phyloP scores from a whole-genome alignment of 352 stramenopile genomes.

The Phytophthora pistaciae region DNA sequence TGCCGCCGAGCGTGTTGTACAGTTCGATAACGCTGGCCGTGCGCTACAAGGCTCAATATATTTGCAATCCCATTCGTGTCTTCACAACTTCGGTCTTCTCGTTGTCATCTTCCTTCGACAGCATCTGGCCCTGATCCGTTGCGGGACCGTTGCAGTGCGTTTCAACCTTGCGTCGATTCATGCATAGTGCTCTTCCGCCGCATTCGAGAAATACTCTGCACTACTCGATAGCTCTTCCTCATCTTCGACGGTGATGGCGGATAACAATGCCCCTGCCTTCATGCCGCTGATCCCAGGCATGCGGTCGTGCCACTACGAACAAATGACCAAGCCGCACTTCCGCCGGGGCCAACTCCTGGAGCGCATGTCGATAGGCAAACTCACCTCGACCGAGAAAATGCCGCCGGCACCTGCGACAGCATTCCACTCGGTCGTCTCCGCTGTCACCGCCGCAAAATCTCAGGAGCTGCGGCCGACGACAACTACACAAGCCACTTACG shows the following conservation, averaged over 20 bases:
- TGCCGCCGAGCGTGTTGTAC: slow-evolving; percentile 37
- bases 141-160: slow-evolving; percentile 31
- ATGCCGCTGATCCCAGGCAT: slow-evolving; percentile 65
- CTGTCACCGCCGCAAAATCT: slow-evolving; percentile 18
- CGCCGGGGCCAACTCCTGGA: slow-evolving; percentile 70
- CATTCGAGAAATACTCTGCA: slow-evolving; percentile 22
- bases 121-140: slow-evolving; percentile 13
- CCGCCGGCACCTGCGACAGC: background rate
- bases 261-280: slow-evolving; percentile 19
- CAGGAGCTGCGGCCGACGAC: slow-evolving; percentile 8
- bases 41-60: slow-evolving; percentile 40
- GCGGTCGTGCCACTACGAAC: slow-evolving; percentile 57
- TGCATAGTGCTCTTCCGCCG: background rate
- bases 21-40: slow-evolving; percentile 38
- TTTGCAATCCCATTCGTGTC: slow-evolving; percentile 39
- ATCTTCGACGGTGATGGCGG: slow-evolving; percentile 17
- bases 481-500: slow-evolving; percentile 23
- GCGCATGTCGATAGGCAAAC: slow-evolving; percentile 67
- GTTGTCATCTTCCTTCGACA: background rate
- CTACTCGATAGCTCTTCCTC: background rate
- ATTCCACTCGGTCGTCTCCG: slow-evolving; percentile 19
- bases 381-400: slow-evolving; percentile 25
- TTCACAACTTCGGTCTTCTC: background rate
- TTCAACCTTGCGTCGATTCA: slow-evolving; percentile 17
- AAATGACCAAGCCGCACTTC: slow-evolving; percentile 60